Evolutionary conservation across 495 filamentous ascomycete species (phyloP).

Genomic region (Penicillium robsamsonii): DNA sequence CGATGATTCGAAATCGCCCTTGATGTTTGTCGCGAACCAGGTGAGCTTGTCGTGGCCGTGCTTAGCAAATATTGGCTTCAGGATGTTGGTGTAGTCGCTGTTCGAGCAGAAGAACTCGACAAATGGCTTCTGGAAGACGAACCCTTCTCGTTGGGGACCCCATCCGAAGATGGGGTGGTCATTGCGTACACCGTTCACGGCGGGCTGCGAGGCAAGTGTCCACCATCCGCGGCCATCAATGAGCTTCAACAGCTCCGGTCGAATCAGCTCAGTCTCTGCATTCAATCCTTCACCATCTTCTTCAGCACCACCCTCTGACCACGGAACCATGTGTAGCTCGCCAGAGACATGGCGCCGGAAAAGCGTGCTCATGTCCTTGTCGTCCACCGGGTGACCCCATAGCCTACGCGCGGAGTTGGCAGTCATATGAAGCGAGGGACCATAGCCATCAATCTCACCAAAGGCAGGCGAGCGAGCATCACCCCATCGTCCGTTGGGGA

Average conservation of each 20-base stretch:
- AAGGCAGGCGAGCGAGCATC: slow-evolving; percentile 88
- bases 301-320: slow-evolving; percentile 82
- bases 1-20: slow-evolving; percentile 68
- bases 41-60: slow-evolving; percentile 63
- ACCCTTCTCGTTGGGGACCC: slow-evolving; percentile 83
- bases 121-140: slow-evolving; percentile 97
- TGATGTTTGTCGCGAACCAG: slow-evolving; percentile 79
- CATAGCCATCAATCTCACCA: slow-evolving; percentile 93
- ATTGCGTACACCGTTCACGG: slow-evolving; percentile 78
- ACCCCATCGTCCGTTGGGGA: slow-evolving; percentile 95
- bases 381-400: slow-evolving; percentile 74
- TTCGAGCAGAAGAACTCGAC: slow-evolving; percentile 88
- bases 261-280: slow-evolving; percentile 79
- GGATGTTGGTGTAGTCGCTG: slow-evolving; percentile 58
- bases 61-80: slow-evolving; percentile 60
- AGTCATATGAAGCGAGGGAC: slow-evolving; percentile 82
- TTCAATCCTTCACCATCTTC: slow-evolving; percentile 50
- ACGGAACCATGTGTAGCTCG: slow-evolving; percentile 73
- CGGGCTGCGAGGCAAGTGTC: slow-evolving; percentile 95
- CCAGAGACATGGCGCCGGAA: slow-evolving; percentile 80
- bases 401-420: slow-evolving; percentile 71
- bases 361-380: slow-evolving; percentile 67
- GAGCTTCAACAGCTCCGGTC: slow-evolving; percentile 65
- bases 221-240: slow-evolving; percentile 79
- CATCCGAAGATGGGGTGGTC: slow-evolving; percentile 84